These are phyloP conservation scores for Dovyalis caffra DNA, from an alignment of 345 rosid genomes.

Conservation along the genomic window DNA sequence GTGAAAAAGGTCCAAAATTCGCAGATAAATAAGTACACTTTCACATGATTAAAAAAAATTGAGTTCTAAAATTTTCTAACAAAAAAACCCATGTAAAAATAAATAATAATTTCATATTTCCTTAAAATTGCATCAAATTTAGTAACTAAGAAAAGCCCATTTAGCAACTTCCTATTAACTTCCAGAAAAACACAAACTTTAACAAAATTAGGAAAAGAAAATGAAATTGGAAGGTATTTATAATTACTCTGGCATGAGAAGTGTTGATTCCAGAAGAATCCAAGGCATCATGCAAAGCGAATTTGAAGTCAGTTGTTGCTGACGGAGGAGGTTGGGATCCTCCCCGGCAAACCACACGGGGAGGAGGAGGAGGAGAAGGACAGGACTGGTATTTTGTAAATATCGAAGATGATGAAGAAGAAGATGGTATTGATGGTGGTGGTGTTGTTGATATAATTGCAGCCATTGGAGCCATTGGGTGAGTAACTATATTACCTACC, in stretches of 20 bases:
- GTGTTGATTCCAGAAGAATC: slow-evolving; percentile 38
- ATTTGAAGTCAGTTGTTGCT: slow-evolving; percentile 16
- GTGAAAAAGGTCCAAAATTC: background rate
- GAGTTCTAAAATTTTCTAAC: background rate
- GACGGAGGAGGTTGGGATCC: background rate
- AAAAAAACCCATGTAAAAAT: too few relatives aligned
- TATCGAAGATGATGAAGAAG: background rate
- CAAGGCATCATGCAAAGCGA: slow-evolving; percentile 39
- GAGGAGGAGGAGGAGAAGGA: background rate
- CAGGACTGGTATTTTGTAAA: background rate
- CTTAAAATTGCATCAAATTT: background rate
- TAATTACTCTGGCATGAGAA: slow-evolving; percentile 37
- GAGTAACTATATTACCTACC: background rate
- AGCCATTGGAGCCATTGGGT: background rate
- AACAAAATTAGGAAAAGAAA: background rate
- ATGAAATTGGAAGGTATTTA: background rate
- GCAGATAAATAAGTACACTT: background rate
- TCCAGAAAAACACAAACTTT: background rate
- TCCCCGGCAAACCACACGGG: background rate
- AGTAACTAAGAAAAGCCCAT: background rate
- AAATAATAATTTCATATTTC: background rate
- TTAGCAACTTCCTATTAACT: background rate
- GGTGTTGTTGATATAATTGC: background rate
- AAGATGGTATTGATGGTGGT: too few relatives aligned
- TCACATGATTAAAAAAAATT: background rate